Base-by-base conservation (phyloP, 2,329 filamentous ascomycete genomes). In the Didymella glomerata region DNA sequence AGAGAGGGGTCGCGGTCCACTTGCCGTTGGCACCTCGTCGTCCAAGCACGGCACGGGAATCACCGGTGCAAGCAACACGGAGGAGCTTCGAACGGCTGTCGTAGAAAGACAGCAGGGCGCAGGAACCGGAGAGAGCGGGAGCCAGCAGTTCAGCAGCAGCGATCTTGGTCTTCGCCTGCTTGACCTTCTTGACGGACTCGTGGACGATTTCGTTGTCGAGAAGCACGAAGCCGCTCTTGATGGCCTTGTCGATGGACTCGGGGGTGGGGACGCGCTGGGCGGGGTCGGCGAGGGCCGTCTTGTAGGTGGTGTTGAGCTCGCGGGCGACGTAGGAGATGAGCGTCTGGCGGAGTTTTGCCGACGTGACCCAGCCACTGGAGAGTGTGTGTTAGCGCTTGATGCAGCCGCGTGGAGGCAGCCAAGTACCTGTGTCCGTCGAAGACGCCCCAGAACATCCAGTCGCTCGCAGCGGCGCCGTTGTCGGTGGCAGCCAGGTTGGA, bases 391-490 rank as follows among this genome's bases (percentile, higher is more conserved):
- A 56, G 47, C 30, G 4, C 9, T 30, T 1, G 9, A 10, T 11
- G 28, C 11, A 10, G 3, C 9, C 3, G 28, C 28, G 4, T 13
- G 16, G 27, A 3, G 22, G 11, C 4, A 16, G 5, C 2, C 41
- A 45, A 10, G 78, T 81, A 94, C 92, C 91, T 92, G 78, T 99
- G 95, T 0, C 95, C 95, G 74, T 99, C 95, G 77, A 98, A 99
- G 18, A 99, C 93, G 57, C 93, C 95, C 95, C 96, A 99, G 77
- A 99, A 99, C 93, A 98, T 98, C 95, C 95, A 99, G 78, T 99
- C 96, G 62, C 86, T 91, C 59, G 83, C 87, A 18, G 83, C 65
- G 16, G 84, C 83, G 36, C 84, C 79, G 74, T 85, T 79, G 69
- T 85, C 81, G 8, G 82, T 81, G 16, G 83, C 82, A 25, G 84